A percentile compares a stretch with the other conserved stretches of the same genome.
These are phyloP conservation scores for Xylaria sp. DNA, from an alignment of 2,329 filamentous ascomycete species.

Conservation along the genomic window DNA sequence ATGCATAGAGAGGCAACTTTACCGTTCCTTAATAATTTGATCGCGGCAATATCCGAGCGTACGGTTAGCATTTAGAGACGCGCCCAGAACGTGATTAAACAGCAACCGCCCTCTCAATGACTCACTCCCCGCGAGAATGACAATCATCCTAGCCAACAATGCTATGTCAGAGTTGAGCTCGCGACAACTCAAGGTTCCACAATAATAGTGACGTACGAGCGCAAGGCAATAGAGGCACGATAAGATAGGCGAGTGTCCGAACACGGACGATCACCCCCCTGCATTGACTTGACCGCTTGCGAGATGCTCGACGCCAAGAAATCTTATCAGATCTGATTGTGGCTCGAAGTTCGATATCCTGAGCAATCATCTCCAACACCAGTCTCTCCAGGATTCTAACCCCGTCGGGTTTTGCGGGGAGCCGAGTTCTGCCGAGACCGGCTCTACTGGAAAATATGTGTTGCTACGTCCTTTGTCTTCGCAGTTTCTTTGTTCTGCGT, in stretches of 20 bases:
- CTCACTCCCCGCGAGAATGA: background rate
- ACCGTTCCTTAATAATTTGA: background rate
- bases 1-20: background rate
- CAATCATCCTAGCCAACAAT: background rate
- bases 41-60: background rate
- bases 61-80: background rate
- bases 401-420: slow-evolving; percentile 1
- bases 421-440: slow-evolving; percentile 2
- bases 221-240: background rate
- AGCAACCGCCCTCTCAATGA: background rate
- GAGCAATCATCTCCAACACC: background rate
- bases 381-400: background rate
- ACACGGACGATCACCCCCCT: background rate
- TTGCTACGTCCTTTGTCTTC: background rate
- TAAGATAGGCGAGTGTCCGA: background rate
- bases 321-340: slow-evolving; percentile 13
- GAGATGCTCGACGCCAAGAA: slow-evolving; percentile 3
- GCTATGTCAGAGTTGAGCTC: background rate
- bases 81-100: background rate
- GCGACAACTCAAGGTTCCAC: background rate
- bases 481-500: background rate
- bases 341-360: background rate
- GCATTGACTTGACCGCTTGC: background rate
- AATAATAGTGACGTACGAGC: background rate
- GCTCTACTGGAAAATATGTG: background rate